Base-by-base conservation (phyloP, 2,329 filamentous ascomycete genomes). In the Leptographium flavum region DNA sequence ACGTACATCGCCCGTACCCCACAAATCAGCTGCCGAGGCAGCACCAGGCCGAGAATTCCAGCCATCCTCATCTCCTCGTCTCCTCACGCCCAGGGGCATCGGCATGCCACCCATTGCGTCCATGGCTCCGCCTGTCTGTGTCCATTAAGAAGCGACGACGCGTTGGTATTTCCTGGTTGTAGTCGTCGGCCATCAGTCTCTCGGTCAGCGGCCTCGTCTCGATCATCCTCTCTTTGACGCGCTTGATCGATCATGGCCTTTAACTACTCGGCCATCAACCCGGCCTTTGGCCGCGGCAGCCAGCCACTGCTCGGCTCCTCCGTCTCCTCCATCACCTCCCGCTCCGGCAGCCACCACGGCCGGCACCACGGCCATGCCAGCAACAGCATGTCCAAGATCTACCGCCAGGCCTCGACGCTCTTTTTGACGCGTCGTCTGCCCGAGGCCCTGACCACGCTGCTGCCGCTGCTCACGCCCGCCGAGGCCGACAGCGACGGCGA, bases 391-490 rank as follows among this genome's bases (percentile, higher is more conserved):
- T 92, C 90, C 54, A 92, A 92, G 64, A 83, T 83, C 27, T 96
- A 96, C 66, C 86, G 90, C 53, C 87, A 94, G 66, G 85, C 92
- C 28, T 93, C 87, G 7, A 88, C 92, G 52, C 75, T 96, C 22
- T 98, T 94, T 65, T 73, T 98, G 49, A 98, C 92, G 62, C 87
- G 92, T 62, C 84, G 90, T 40, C 70, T 96, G 45, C 84, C 87
- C 54, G 92, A 98, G 64, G 85, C 90, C 0, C 71, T 95, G 27
- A 84, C 86, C 21, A 87, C 83, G 4, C 75, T 98, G 43, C 71
- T 88, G 40, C 86, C 90, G 9, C 73, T 95, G 49, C 83, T 98
- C 57, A 80, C 79, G 3, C 59, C 66, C 22, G 55, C 60, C 44
- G 66, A 67, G 50, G 64, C 66, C 27, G 63, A 70, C 46, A 45